phyloP scores from a whole-genome alignment of 495 filamentous ascomycete genomes.

The Annulohypoxylon maeteangense region DNA sequence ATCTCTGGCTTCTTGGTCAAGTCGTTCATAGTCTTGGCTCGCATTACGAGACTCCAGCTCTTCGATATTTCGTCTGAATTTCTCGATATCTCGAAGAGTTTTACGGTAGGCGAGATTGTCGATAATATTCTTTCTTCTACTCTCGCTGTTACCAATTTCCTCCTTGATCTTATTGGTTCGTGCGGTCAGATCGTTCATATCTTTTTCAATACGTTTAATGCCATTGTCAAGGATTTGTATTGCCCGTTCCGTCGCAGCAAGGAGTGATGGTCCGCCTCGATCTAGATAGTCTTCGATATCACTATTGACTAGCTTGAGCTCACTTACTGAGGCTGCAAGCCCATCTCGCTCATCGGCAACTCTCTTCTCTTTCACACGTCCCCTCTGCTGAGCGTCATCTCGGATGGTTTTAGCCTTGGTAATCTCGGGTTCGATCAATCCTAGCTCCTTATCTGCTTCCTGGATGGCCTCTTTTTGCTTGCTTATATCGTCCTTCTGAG shows the following conservation, averaged over 20 bases:
- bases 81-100: conserved; percentile 71
- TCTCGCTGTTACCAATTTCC: conserved; percentile 78
- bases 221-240: conserved; percentile 73
- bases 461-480: conserved; percentile 75
- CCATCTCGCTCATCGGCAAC: conserved; percentile 76
- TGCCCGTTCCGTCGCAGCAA: conserved; percentile 74
- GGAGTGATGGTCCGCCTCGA: conserved; percentile 75
- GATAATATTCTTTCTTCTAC: conserved; percentile 80
- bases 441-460: conserved; percentile 74
- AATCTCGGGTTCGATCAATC: conserved; percentile 75
- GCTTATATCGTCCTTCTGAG: conserved; percentile 71
- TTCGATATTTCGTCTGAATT: conserved; percentile 73
- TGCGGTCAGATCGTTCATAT: conserved; percentile 71
- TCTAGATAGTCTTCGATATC: conserved; percentile 85
- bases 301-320: conserved; percentile 76
- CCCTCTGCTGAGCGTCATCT: conserved; percentile 77
- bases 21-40: conserved; percentile 79
- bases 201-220: conserved; percentile 71
- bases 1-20: conserved; percentile 71
- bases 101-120: conserved; percentile 90
- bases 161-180: conserved; percentile 82
- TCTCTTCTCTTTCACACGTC: conserved; percentile 76
- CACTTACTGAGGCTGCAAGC: conserved; percentile 75
- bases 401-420: conserved; percentile 75
- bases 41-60: conserved; percentile 84